Evolutionary conservation across 148 eudicot species (phyloP).

Genomic region (Arctostaphylos glauca): DNA sequence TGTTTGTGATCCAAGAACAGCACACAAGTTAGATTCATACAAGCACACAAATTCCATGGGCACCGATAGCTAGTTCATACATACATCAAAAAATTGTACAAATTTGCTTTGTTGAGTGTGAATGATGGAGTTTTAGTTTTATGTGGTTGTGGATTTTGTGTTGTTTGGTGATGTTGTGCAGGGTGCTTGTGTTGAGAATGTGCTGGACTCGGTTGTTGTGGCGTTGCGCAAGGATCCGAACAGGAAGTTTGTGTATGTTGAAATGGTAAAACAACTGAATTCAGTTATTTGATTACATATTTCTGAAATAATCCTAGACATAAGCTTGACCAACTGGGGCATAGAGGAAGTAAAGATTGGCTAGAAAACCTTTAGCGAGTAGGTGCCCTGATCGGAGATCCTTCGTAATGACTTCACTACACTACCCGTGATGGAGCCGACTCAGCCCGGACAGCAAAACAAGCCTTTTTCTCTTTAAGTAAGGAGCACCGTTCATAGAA

Average conservation of each 20-base stretch:
- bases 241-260: slow-evolving; percentile 83
- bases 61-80: too few species aligned
- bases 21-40: slow-evolving; percentile 49
- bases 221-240: slow-evolving; percentile 62
- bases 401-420: too few species aligned
- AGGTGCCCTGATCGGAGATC: too few species aligned
- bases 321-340: too few species aligned
- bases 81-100: background rate
- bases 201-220: slow-evolving; percentile 70
- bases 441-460: too few species aligned
- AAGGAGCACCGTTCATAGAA: too few species aligned
- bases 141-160: background rate
- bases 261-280: slow-evolving; percentile 50
- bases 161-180: slow-evolving; percentile 31
- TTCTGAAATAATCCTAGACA: background rate
- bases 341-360: too few species aligned
- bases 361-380: too few species aligned
- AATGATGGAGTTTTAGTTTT: background rate
- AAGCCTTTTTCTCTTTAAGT: too few species aligned
- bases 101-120: background rate
- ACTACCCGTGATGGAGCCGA: too few species aligned
- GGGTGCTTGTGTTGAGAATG: slow-evolving; percentile 86
- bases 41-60: too few species aligned
- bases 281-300: background rate
- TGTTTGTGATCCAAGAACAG: slow-evolving; percentile 45